These are phyloP conservation scores for Acorus calamus DNA, from an alignment of 106 monocot genomes.

Conservation along the genomic window DNA sequence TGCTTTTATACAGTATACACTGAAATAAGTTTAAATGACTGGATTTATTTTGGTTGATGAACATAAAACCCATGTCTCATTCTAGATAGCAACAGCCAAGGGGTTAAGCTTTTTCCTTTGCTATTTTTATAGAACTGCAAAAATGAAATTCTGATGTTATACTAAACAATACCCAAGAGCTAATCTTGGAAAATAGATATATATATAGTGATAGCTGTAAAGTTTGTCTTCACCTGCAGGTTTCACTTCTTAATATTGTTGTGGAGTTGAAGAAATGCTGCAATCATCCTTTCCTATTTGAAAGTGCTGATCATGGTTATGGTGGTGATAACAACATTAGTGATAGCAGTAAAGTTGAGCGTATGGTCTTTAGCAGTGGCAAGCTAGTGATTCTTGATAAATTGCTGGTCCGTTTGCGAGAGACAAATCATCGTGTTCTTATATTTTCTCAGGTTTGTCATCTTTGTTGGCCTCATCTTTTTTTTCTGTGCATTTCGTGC, in stretches of 20 bases:
- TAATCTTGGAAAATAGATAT: too few species aligned
- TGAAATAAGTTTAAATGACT: not conserved
- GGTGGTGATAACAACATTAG: conserved; percentile 75
- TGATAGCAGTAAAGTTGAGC: conserved; percentile 85
- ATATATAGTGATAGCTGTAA: not conserved
- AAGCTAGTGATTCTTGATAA: conserved; percentile 97
- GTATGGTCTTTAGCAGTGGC: conserved; percentile 94
- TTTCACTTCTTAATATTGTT: conserved; percentile 93
- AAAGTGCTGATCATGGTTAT: conserved; percentile 99
- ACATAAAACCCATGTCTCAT: too few species aligned
- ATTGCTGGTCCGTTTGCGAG: conserved; percentile 58
- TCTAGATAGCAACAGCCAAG: too few species aligned
- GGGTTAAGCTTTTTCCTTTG: too few species aligned
- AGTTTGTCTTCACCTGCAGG: conserved; percentile 39
- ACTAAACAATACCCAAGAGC: too few species aligned
- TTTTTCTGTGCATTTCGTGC: not conserved
- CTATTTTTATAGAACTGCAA: too few species aligned
- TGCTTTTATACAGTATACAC: not conserved
- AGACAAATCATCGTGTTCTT: conserved; percentile 92
- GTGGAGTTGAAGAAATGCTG: conserved; percentile 99
- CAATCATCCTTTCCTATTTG: conserved; percentile 99
- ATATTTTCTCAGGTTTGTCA: conserved; percentile 93
- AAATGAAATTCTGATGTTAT: too few species aligned
- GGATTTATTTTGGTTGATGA: too few species aligned
- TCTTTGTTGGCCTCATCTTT: conserved; percentile 3